phyloP scores from a whole-genome alignment of 129 eudicot genomes.

The Calendula officinalis region DNA sequence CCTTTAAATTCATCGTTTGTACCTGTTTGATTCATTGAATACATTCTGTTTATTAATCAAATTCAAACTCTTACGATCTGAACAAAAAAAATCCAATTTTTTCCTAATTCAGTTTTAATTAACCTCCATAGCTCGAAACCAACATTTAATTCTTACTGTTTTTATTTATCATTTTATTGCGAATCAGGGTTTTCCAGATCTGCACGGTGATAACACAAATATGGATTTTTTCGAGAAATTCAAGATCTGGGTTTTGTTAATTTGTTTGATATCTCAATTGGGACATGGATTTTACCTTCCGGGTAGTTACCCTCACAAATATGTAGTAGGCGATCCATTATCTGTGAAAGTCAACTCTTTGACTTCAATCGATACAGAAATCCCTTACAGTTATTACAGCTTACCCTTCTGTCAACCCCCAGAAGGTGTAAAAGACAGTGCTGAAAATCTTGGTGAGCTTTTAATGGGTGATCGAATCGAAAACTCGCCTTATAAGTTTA shows the following conservation, averaged over 20 bases:
- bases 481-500: conserved; percentile 65
- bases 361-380: conserved; percentile 68
- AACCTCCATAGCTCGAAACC: too few relatives aligned
- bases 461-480: conserved; percentile 72
- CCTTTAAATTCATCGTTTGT: background rate
- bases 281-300: conserved; percentile 68
- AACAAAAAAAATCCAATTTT: background rate
- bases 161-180: background rate
- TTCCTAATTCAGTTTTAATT: background rate
- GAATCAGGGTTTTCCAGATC: conserved; percentile 44
- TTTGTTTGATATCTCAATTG: conserved; percentile 43
- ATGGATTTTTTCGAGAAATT: conserved; percentile 45
- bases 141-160: background rate
- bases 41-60: background rate
- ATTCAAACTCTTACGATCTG: background rate
- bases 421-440: conserved; percentile 75
- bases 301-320: conserved; percentile 73
- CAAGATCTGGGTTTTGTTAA: conserved; percentile 55
- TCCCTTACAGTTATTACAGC: conserved; percentile 66
- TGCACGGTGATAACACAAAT: conserved; percentile 14
- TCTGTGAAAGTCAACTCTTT: conserved; percentile 65
- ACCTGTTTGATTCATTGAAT: background rate
- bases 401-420: conserved; percentile 61
- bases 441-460: conserved; percentile 68
- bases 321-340: conserved; percentile 55